Evolutionary conservation across 2,329 filamentous ascomycete species (phyloP).

Genomic region (Epichloe elymi): DNA sequence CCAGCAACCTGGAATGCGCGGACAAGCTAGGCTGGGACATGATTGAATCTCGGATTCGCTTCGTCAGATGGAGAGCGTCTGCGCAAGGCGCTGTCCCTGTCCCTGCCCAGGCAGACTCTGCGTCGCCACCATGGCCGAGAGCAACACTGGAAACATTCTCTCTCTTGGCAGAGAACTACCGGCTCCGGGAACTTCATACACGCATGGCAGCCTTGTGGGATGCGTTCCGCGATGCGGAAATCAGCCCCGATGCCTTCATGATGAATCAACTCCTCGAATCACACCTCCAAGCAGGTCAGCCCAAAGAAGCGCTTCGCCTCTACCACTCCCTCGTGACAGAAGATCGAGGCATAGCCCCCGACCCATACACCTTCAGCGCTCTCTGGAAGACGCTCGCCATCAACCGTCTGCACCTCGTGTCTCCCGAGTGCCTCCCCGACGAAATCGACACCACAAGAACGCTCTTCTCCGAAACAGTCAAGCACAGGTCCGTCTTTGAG

Average conservation of each 20-base stretch:
- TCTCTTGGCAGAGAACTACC: constrained; percentile 60
- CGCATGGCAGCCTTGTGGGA: constrained; percentile 48
- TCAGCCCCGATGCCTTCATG: constrained; percentile 58
- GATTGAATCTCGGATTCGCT: constrained; percentile 54
- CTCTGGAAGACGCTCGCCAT: constrained; percentile 48
- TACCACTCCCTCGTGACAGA: constrained; percentile 41
- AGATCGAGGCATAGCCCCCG: constrained; percentile 37
- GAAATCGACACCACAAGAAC: constrained; percentile 24
- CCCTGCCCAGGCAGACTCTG: constrained; percentile 1
- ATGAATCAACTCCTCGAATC: constrained; percentile 67
- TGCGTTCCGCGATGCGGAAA: constrained; percentile 48
- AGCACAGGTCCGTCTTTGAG: constrained; percentile 32
- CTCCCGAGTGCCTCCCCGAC: constrained; percentile 14
- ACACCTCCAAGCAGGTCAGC: constrained; percentile 45
- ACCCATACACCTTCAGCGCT: constrained; percentile 55
- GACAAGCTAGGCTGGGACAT: constrained; percentile 63
- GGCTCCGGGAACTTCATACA: constrained; percentile 42
- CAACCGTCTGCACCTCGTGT: constrained; percentile 31
- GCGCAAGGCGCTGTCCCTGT: neutral
- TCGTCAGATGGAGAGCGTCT: constrained; percentile 36
- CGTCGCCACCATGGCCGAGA: constrained; percentile 26
- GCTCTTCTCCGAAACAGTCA: constrained; percentile 36
- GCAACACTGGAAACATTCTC: constrained; percentile 70
- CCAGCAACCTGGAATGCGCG: constrained; percentile 42
- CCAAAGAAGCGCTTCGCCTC: constrained; percentile 38